phyloP scores from a whole-genome alignment of 208 protist species.

The Acanthamoeba royreba region DNA sequence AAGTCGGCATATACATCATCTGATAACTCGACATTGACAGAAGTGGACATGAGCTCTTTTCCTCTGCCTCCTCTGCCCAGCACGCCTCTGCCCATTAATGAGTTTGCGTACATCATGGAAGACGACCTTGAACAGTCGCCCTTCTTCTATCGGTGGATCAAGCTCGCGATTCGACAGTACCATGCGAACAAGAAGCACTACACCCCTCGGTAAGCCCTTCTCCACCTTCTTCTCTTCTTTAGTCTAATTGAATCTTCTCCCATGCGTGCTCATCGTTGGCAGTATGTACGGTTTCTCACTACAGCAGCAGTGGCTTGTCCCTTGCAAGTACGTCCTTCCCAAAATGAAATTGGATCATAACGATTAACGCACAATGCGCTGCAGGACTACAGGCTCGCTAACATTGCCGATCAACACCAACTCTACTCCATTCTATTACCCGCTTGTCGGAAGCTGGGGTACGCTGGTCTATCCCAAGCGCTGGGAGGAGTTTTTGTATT shows the following conservation, averaged over 20 bases:
- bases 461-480: background rate
- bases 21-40: too few relatives aligned
- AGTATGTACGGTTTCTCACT: background rate
- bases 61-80: background rate
- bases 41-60: background rate
- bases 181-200: background rate
- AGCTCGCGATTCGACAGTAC: background rate
- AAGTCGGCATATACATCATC: background rate
- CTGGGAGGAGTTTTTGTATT: background rate
- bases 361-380: too few relatives aligned
- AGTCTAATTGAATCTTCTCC: background rate
- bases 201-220: background rate
- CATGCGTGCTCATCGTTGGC: too few relatives aligned
- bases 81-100: background rate
- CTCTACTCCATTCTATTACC: background rate
- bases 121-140: conserved; percentile 13
- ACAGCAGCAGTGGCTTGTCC: conserved; percentile 7
- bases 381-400: background rate
- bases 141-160: conserved; percentile 25
- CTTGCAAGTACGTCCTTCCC: background rate
- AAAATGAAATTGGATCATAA: too few relatives aligned
- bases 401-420: background rate
- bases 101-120: conserved; percentile 40
- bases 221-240: background rate
- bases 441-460: conserved; percentile 16